Base-by-base conservation (phyloP, 2,329 filamentous ascomycete species). In the Pseudogymnoascus sp. region DNA sequence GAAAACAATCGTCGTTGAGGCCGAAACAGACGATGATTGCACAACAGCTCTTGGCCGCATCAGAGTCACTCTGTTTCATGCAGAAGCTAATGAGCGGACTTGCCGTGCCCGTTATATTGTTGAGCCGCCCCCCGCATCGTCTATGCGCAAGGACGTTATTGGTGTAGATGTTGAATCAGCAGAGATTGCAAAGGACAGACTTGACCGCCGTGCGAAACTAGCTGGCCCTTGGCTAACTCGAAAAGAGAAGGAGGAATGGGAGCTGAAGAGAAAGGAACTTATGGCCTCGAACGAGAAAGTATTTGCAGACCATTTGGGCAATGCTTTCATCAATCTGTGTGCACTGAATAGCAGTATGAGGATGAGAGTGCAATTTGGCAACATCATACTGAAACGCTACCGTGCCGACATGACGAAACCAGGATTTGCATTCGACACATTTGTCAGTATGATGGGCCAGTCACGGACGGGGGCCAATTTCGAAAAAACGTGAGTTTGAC, bases 321-420 rank as follows among this genome's bases (percentile, higher is more conserved):
- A 65, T 37, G 63, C 65, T 50, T 38, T 72, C 1, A 65, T 62
- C 29, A 59, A 50, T 4, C 65, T 73, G 7, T 67, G 67, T 31
- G 64, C 66, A 13, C 29, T 71, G 3, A 70, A 68, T 33, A 65
- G 63, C 26, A 67, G 68, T 66, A 72, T 73, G 70, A 65, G 67
- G 35, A 72, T 74, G 70, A 67, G 72, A 19, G 65, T 74, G 7
- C 66, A 71, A 33, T 73, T 73, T 62, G 72, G 72, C 15, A 66
- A 70, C 42, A 35, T 70, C 7, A 61, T 66, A 31, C 60, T 74
- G 1, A 64, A 29, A 15, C 61, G 65, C 11, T 72, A 67, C 46
- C 67, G 61, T 11, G 63, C 63, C 17, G 63, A 60, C 3, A 70
- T 73, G 40, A 19, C 21, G 15, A 46, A 66, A 9, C 50, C 37